Conservation (phyloP, 352 stramenopile genomes). For the Globisporangium orthogonon region DNA sequence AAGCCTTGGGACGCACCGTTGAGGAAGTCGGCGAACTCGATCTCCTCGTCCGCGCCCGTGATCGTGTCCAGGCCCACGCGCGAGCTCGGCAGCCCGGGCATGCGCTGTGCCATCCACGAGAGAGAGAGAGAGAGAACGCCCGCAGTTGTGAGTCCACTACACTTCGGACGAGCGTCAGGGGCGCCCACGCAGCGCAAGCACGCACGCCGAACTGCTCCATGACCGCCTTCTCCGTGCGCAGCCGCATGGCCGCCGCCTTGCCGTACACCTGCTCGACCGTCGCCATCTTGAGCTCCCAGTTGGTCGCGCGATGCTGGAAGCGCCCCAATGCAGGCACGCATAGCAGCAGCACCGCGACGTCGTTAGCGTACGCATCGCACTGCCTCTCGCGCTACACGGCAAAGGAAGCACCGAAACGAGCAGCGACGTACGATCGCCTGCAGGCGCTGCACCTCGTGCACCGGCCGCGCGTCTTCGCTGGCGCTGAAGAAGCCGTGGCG, state of each 20-base stretch:
- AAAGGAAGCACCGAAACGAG: not conserved
- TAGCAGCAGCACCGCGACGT: no score
- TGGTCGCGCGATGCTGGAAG: conserved; percentile 51
- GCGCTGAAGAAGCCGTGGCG: conserved; percentile 82
- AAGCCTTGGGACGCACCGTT: conserved; percentile 37
- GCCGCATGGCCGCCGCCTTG: conserved; percentile 83
- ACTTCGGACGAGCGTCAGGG: not conserved
- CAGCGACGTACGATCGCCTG: conserved; percentile 53
- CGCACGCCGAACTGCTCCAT: conserved; percentile 76
- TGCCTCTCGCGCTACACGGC: no score
- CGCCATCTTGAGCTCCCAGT: conserved; percentile 87
- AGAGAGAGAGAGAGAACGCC: not conserved
- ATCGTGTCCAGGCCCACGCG: conserved; percentile 71
- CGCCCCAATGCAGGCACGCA: no score
- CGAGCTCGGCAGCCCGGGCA: conserved; percentile 79
- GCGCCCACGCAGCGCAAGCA: conserved; percentile 5
- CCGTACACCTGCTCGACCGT: conserved; percentile 87
- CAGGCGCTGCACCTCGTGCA: conserved; percentile 82
- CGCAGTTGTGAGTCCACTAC: not conserved
- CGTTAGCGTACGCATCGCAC: no score
- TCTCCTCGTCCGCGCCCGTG: conserved; percentile 69
- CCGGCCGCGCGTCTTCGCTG: conserved; percentile 68
- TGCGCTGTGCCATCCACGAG: conserved; percentile 27
- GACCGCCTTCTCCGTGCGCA: conserved; percentile 85
- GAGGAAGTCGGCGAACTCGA: conserved; percentile 78